A percentile compares a stretch with the other conserved stretches of the same genome.
Evolutionary conservation across 495 filamentous ascomycete species (phyloP).

Genomic region (Talaromyces thailandensis): DNA sequence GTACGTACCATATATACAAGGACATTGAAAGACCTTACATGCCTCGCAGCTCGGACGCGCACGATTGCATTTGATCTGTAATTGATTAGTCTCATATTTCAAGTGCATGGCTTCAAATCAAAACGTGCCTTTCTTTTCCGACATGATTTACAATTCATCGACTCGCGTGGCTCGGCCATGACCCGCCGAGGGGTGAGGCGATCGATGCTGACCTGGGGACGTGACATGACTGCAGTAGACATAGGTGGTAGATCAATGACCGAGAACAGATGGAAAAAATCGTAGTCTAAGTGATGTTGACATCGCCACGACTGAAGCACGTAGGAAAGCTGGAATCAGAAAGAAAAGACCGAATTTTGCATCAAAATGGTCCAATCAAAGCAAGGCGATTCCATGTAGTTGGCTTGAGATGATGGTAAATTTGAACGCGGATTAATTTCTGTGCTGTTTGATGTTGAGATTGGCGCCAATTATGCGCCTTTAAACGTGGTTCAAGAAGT

Average conservation of each 20-base stretch:
- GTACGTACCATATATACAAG: slow-evolving; percentile 75
- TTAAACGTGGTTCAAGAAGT: neutral
- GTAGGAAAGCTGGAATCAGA: neutral
- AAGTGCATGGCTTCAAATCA: neutral
- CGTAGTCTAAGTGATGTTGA: neutral
- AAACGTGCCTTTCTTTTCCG: slow-evolving; percentile 68
- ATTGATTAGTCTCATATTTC: neutral
- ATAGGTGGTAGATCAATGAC: neutral
- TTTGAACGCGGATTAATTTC: neutral
- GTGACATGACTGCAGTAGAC: slow-evolving; percentile 41
- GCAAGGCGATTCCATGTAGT: neutral
- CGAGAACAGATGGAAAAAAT: neutral
- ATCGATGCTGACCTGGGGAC: slow-evolving; percentile 79
- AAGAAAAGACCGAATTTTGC: neutral
- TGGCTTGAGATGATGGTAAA: neutral
- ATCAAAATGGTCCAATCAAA: neutral
- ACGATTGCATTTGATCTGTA: slow-evolving; percentile 83
- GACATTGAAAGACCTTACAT: slow-evolving; percentile 78
- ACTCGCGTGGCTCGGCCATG: slow-evolving; percentile 70
- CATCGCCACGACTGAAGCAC: neutral
- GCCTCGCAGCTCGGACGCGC: slow-evolving; percentile 76
- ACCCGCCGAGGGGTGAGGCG: slow-evolving; percentile 64
- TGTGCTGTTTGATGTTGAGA: neutral
- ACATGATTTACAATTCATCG: slow-evolving; percentile 93
- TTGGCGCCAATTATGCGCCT: neutral